Evolutionary conservation across 2,329 filamentous ascomycete genomes (phyloP).

Genomic region (Zymoseptoria ardabiliae): DNA sequence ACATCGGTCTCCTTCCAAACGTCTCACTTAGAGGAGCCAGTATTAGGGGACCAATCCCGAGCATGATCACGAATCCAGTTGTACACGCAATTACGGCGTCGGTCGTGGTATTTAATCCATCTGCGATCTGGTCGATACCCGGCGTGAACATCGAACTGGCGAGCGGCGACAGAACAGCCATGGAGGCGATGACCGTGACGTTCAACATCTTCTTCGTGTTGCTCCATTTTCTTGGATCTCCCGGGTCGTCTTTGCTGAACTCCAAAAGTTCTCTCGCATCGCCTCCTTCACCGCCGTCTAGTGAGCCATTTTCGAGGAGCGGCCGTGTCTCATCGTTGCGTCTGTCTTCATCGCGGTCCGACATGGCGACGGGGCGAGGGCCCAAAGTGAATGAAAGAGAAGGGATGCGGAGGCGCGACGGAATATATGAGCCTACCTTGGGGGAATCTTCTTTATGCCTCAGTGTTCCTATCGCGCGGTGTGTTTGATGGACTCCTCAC

Average conservation of each 20-base stretch:
- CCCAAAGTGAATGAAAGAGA: too few relatives aligned
- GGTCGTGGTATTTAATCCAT: slow-evolving; percentile 36
- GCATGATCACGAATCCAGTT: slow-evolving; percentile 45
- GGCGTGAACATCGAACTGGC: slow-evolving; percentile 47
- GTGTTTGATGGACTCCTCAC: background rate
- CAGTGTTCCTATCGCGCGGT: background rate
- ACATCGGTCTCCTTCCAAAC: slow-evolving; percentile 40
- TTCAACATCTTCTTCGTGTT: slow-evolving; percentile 41
- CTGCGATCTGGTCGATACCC: slow-evolving; percentile 44
- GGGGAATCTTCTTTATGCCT: background rate
- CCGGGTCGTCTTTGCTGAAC: slow-evolving; percentile 34
- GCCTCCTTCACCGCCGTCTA: slow-evolving; percentile 30
- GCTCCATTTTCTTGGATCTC: slow-evolving; percentile 43
- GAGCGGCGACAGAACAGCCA: slow-evolving; percentile 44
- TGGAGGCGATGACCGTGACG: slow-evolving; percentile 43
- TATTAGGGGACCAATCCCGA: slow-evolving; percentile 42
- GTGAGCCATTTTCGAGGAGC: slow-evolving; percentile 29
- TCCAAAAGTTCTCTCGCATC: slow-evolving; percentile 24
- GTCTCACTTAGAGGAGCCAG: slow-evolving; percentile 41
- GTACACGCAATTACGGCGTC: slow-evolving; percentile 43
- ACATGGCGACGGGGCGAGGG: background rate
- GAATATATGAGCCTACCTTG: background rate
- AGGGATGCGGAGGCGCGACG: background rate
- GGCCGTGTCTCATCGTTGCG: slow-evolving; percentile 33
- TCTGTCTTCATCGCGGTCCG: background rate